Evolutionary conservation across 441 rosid genomes (phyloP).

Genomic region (Erodium texanum): DNA sequence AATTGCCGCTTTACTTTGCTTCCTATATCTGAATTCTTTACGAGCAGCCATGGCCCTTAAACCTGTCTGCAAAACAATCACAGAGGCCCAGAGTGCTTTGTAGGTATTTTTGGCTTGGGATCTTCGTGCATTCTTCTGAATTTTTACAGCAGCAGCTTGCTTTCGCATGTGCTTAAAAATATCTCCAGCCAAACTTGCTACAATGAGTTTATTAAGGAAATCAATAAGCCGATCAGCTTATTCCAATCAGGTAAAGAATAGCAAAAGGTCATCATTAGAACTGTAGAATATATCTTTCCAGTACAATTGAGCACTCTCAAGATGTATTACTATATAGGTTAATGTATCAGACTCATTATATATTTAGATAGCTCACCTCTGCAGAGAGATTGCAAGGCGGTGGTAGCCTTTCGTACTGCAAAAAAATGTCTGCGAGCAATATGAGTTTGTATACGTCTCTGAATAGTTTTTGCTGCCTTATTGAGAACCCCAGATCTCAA

Average conservation of each 20-base stretch:
- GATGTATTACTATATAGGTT: not conserved
- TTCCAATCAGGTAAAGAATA: not conserved
- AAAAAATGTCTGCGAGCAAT: constrained; percentile 42
- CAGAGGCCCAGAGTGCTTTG: constrained; percentile 35
- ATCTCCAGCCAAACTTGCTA: constrained; percentile 7
- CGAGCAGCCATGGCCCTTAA: constrained; percentile 53
- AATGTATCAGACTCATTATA: not conserved
- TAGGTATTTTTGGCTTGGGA: constrained; percentile 46
- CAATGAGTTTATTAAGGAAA: not conserved
- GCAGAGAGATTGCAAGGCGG: constrained; percentile 67
- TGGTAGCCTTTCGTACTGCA: constrained; percentile 39
- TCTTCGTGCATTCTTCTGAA: constrained; percentile 71
- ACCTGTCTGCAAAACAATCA: constrained; percentile 59
- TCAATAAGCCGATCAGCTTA: not conserved
- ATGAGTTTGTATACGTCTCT: constrained; percentile 38
- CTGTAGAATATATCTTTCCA: not conserved
- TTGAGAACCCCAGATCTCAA: constrained; percentile 41
- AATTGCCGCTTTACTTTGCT: constrained; percentile 38
- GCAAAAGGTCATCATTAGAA: not conserved
- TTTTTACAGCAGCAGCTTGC: constrained; percentile 60
- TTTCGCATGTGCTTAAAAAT: constrained; percentile 30
- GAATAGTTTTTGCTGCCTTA: constrained; percentile 56
- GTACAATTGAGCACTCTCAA: not conserved
- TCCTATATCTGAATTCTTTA: constrained; percentile 31
- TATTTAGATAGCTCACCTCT: constrained; percentile 45